These are phyloP conservation scores for Myxozyma sirexii DNA, from an alignment of 805 yeast species.

Conservation along the genomic window DNA sequence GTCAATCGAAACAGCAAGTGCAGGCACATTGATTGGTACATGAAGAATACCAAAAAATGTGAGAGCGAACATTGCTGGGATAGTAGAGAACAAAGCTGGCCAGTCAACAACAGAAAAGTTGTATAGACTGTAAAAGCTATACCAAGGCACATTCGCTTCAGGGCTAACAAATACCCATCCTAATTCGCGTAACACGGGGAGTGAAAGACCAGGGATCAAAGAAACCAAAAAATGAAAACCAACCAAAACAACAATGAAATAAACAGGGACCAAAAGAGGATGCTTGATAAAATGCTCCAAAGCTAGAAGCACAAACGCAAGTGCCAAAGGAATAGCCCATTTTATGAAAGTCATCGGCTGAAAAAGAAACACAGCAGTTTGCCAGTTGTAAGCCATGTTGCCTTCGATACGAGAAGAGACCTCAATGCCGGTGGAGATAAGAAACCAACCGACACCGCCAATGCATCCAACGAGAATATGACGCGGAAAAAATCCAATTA, in stretches of 20 bases:
- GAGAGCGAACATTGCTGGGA: constrained; percentile 93
- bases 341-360: constrained; percentile 55
- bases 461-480: constrained; percentile 96
- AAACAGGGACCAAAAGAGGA: constrained; percentile 72
- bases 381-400: constrained; percentile 63
- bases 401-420: constrained; percentile 83
- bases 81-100: constrained; percentile 62
- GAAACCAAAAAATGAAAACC: constrained; percentile 70
- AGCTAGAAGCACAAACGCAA: constrained; percentile 63
- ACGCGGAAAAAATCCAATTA: constrained; percentile 94
- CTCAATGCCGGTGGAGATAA: constrained; percentile 86
- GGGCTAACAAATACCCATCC: constrained; percentile 88
- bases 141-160: constrained; percentile 78
- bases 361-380: constrained; percentile 49
- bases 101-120: constrained; percentile 74
- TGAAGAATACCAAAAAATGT: constrained; percentile 95
- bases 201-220: constrained; percentile 62
- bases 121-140: constrained; percentile 74
- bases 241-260: constrained; percentile 70
- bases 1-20: constrained; percentile 85
- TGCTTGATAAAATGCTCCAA: constrained; percentile 62
- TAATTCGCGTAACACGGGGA: constrained; percentile 60
- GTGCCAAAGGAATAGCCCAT: constrained; percentile 69
- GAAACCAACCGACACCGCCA: constrained; percentile 96
- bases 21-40: constrained; percentile 97